phyloP scores from a whole-genome alignment of 805 yeast species.

The Brettanomyces nanus region DNA sequence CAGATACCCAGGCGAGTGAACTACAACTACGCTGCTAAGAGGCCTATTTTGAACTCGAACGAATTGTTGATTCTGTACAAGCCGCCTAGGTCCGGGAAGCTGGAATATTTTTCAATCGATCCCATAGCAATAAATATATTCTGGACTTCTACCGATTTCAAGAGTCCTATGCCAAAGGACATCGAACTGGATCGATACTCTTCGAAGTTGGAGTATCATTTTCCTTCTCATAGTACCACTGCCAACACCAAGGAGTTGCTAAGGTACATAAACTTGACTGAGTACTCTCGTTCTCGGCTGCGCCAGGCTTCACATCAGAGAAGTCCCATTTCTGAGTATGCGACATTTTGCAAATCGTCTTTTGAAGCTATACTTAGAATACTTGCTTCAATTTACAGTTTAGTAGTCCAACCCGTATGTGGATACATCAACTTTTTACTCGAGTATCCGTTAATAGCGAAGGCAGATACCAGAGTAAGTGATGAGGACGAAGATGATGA shows the following conservation, averaged over 20 bases:
- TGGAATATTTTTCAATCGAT: slow-evolving; percentile 71
- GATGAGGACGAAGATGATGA: background rate
- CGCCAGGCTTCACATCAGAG: slow-evolving; percentile 5
- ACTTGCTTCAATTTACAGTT: slow-evolving; percentile 1
- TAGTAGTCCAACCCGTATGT: slow-evolving; percentile 8
- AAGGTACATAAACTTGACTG: slow-evolving; percentile 24
- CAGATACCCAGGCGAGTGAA: slow-evolving; percentile 10
- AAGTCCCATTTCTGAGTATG: background rate
- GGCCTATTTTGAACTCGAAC: slow-evolving; percentile 12
- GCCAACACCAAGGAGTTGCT: slow-evolving; percentile 20
- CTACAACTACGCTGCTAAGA: slow-evolving; percentile 8
- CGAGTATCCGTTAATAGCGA: slow-evolving; percentile 9
- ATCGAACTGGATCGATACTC: slow-evolving; percentile 12
- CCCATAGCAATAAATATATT: slow-evolving; percentile 62
- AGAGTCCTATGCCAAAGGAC: slow-evolving; percentile 13
- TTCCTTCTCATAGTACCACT: slow-evolving; percentile 4
- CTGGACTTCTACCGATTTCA: slow-evolving; percentile 17
- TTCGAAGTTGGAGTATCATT: slow-evolving; percentile 21
- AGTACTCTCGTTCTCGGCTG: slow-evolving; percentile 18
- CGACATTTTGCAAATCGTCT: background rate
- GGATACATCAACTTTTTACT: slow-evolving; percentile 5
- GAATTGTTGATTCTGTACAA: slow-evolving; percentile 42
- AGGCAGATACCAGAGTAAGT: background rate
- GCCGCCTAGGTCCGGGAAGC: slow-evolving; percentile 60
- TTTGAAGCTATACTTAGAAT: background rate